phyloP scores from a whole-genome alignment of 345 rosid species.

The Eucalyptus erythrocorys region DNA sequence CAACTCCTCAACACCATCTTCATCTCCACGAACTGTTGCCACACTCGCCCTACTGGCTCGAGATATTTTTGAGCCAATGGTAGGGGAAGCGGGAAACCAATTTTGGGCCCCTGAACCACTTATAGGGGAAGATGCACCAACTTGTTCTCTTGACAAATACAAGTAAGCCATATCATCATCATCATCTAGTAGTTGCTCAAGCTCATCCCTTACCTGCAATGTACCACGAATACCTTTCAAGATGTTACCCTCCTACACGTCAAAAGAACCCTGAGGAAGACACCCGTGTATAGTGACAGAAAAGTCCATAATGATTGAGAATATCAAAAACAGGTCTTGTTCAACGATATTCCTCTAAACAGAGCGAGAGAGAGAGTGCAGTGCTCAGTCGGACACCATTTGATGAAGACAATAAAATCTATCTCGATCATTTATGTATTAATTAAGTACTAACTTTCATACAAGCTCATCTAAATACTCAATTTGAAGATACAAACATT shows the following conservation, averaged over 20 bases:
- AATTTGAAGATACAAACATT: background rate
- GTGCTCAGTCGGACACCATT: background rate
- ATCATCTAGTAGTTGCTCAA: slow-evolving; percentile 88
- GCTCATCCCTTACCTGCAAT: slow-evolving; percentile 87
- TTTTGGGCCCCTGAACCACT: slow-evolving; percentile 64
- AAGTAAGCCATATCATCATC: slow-evolving; percentile 99
- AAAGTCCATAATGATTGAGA: background rate
- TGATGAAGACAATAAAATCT: background rate
- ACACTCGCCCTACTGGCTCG: slow-evolving; percentile 82
- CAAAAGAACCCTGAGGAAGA: background rate
- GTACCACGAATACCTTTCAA: background rate
- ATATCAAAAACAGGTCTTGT: background rate
- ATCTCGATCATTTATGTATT: background rate
- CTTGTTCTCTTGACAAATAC: slow-evolving; percentile 81
- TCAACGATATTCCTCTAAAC: background rate
- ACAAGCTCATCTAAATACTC: background rate
- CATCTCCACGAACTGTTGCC: slow-evolving; percentile 76
- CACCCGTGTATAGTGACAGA: background rate
- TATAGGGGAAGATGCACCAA: slow-evolving; percentile 47
- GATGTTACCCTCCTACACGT: background rate
- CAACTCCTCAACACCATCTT: slow-evolving; percentile 95
- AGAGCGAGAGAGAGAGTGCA: background rate
- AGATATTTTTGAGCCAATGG: slow-evolving; percentile 83
- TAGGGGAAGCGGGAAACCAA: slow-evolving; percentile 72
- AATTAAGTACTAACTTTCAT: background rate